Base-by-base conservation (phyloP, 768 basidiomycete species). In the Crassisporium funariophilum region DNA sequence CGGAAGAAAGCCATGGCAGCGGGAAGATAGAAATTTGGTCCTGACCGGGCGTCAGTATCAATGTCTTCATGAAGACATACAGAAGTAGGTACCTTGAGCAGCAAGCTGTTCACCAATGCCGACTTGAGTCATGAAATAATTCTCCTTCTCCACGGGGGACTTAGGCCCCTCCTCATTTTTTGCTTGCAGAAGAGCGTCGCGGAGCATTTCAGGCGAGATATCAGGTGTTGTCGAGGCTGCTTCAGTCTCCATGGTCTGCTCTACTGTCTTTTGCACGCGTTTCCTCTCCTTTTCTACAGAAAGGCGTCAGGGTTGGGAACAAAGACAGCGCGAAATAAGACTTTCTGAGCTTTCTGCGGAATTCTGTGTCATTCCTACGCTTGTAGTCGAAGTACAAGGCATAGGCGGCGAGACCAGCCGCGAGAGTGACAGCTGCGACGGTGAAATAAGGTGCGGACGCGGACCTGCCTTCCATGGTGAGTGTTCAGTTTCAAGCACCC, bases 371-470 rank as follows among this genome's bases (percentile, higher is more conserved):
- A 63, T 88, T 91, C 61, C 95, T 81, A 41, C 97, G 85, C 73
- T 81, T 90, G 74, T 95, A 85, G 76, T 99, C 97, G 60, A 98
- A 99, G 71, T 93, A 98, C 44, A 82, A 77, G 22, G 88, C 92
- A 66, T 98, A 98, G 17, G 84, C 91, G 25, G 88, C 67, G 29
- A 84, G 57, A 36, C 83, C 76, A 35, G 79, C 77, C 16, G 84
- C 76, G 29, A 84, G 67, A 29, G 76, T 71, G 57, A 75, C 64
- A 25, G 72, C 72, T 20, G 77, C 75, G 56, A 76, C 64, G 41
- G 75, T 69, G 59, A 78, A 64, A 47, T 70, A 59, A 44, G n/a
- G n/a, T n/a, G 64, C 69, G 45, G 65, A 66, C 27, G 64, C 61
- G 42, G 69, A 62, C 57, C 69, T 66, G 49, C 64, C 70, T 61